Base-by-base conservation (phyloP, 768 basidiomycete genomes). In the Amanita pallidorosea region DNA sequence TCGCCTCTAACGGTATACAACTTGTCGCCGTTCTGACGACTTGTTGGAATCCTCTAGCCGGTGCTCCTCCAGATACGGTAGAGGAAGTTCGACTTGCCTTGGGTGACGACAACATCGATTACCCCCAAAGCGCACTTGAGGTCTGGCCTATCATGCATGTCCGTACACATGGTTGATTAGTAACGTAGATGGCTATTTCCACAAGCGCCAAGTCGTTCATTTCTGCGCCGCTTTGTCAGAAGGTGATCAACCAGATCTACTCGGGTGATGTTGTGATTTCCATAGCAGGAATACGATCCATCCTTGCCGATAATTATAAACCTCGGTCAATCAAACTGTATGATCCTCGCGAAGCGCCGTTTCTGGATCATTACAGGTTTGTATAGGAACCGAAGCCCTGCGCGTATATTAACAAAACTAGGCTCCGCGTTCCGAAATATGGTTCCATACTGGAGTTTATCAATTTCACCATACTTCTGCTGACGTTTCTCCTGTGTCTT, bases 241-340 rank as follows among this genome's bases (percentile, higher is more conserved):
- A 81, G 49, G 83, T 96, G 23, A 79, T 97, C 33, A 83, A 84
- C 57, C 86, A 92, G 48, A 88, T 99, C 45, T 88, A 93, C 64
- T 70, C 78, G 3, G 95, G 87, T n/a, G 74, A 78, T 6, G 77
- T 89, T 31, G 73, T 87, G 13, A 85, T 85, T 55, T 78, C 82
- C 8, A 66, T 77, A 49, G 63, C 76, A 5, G 72, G 78, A 6
- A 76, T 68, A 44, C 81, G 84, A 22, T 86, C 91, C 1, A 76
- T 98, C 46, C 73, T 98, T 7, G 83, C 85, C 15, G 95, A 97
- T 64, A 88, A 89, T 60, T 97, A 97, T 69, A 91, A 88, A 66
- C 79, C 77, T 29, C 76, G 77, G 37, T 77, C 78, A 15, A 88
- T 85, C 55, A 80, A 83, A 57, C 70, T 83, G 29, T 91, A 92